Conservation (phyloP, 208 protist species). For the Dictyostelium gargantuum region DNA sequence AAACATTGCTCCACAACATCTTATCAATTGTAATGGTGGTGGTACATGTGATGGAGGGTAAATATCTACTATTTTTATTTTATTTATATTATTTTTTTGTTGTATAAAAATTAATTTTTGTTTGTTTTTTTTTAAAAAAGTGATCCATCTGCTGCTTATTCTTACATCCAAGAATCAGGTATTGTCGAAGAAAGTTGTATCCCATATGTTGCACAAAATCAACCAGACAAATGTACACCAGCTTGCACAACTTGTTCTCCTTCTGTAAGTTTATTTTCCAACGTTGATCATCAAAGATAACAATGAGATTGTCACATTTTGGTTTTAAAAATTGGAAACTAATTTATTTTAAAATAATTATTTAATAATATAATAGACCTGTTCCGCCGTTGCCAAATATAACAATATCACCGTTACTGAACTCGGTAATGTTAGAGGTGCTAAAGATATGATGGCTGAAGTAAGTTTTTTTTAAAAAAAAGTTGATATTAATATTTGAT, state of each 20-base stretch:
- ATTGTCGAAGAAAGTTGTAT: conserved; percentile 47
- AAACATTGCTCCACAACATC: conserved; percentile 57
- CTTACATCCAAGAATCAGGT: background rate
- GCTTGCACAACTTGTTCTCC: conserved; percentile 27
- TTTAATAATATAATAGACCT: background rate
- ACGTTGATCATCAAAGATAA: too few relatives aligned
- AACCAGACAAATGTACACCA: conserved; percentile 8
- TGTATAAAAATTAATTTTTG: too few relatives aligned
- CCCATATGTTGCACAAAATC: conserved; percentile 34
- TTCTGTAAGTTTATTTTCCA: conserved; percentile 38
- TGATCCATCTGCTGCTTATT: conserved; percentile 20
- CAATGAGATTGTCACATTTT: too few relatives aligned
- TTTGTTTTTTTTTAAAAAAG: background rate
- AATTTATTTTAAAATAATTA: background rate
- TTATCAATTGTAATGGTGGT: conserved; percentile 71
- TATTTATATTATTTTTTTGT: background rate
- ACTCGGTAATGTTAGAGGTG: conserved; percentile 72
- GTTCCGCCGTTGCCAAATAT: conserved; percentile 61
- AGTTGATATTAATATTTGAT: too few relatives aligned
- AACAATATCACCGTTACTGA: conserved; percentile 76
- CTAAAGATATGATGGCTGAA: conserved; percentile 77
- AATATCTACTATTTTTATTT: background rate
- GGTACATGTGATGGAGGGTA: conserved; percentile 65
- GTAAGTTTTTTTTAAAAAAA: conserved; percentile 9
- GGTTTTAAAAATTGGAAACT: background rate